Percentiles rank a stretch among this genome's conserved stretches.
Evolutionary conservation across 2,329 filamentous ascomycete species (phyloP).

Genomic region (Paraphoma sp.): DNA sequence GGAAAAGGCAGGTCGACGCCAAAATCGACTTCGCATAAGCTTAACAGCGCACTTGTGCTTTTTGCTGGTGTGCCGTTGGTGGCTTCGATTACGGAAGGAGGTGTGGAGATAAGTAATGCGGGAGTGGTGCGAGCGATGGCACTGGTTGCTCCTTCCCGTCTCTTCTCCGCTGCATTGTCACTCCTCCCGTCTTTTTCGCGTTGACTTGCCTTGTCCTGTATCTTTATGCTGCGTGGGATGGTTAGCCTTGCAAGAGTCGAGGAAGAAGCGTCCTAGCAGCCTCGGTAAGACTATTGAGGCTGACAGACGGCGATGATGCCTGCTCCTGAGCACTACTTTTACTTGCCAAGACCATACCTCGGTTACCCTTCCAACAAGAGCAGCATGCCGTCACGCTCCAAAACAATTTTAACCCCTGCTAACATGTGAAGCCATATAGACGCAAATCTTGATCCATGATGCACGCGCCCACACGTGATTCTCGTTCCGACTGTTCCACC

Average conservation of each 20-base stretch:
- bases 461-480: constrained; percentile 23
- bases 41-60: constrained; percentile 3
- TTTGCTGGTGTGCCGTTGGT: constrained; percentile 10
- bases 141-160: constrained; percentile 9
- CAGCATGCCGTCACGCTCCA: constrained; percentile 12
- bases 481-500: constrained; percentile 12
- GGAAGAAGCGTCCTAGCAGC: constrained; percentile 1
- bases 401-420: constrained; percentile 13
- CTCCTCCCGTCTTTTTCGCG: constrained; percentile 14
- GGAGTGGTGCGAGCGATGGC: constrained; percentile 9
- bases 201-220: constrained; percentile 9
- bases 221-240: constrained; percentile 7
- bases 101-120: constrained; percentile 15
- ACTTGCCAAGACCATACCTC: constrained; percentile 8
- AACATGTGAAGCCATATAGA: constrained; percentile 18
- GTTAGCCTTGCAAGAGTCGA: constrained; percentile 4
- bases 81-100: constrained; percentile 9
- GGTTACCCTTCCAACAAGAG: not conserved
- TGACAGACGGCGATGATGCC: not conserved
- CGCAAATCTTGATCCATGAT: constrained; percentile 6
- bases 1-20: constrained; percentile 25
- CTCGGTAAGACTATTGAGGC: not conserved
- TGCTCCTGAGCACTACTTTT: constrained; percentile 11
- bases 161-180: constrained; percentile 3
- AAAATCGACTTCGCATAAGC: constrained; percentile 25